These are phyloP conservation scores for Mycena kentingensis DNA, from an alignment of 768 basidiomycete genomes.

Conservation along the genomic window DNA sequence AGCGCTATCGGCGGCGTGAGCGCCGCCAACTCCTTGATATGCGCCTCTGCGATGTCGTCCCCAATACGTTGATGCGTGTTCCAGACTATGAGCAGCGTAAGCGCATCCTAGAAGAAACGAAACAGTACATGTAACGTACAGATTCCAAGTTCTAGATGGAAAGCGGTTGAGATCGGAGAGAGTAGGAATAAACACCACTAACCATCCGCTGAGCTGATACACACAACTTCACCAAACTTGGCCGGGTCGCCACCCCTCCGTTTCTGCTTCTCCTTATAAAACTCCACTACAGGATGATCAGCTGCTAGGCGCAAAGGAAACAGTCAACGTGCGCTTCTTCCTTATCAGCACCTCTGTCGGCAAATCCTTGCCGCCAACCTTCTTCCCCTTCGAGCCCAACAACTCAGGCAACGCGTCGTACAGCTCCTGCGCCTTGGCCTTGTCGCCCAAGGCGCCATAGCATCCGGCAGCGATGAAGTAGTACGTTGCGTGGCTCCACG, in stretches of 20 bases:
- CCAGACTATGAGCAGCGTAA: slow-evolving; percentile 56
- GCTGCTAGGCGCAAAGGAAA: slow-evolving; percentile 49
- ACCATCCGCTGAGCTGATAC: slow-evolving; percentile 75
- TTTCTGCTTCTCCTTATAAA: slow-evolving; percentile 71
- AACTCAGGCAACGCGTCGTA: slow-evolving; percentile 63
- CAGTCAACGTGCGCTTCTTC: slow-evolving; percentile 60
- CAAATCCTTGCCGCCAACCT: slow-evolving; percentile 64
- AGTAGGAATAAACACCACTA: slow-evolving; percentile 17
- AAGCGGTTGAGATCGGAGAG: not conserved
- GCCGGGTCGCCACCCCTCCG: slow-evolving; percentile 54
- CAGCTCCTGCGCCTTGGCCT: slow-evolving; percentile 45
- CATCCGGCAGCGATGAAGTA: slow-evolving; percentile 80
- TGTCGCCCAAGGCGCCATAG: slow-evolving; percentile 56
- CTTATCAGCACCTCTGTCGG: slow-evolving; percentile 79
- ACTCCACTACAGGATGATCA: slow-evolving; percentile 70
- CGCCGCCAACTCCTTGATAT: slow-evolving; percentile 55
- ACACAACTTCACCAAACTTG: slow-evolving; percentile 55
- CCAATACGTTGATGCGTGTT: slow-evolving; percentile 70
- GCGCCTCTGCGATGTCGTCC: slow-evolving; percentile 52
- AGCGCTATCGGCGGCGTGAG: slow-evolving; percentile 50
- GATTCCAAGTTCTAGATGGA: slow-evolving; percentile 59
- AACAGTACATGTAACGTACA: slow-evolving; percentile 48
- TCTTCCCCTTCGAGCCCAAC: slow-evolving; percentile 55
- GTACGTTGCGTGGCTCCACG: slow-evolving; percentile 81
- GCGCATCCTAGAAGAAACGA: not conserved